Evolutionary conservation across 805 yeast species (phyloP).

Genomic region (Zygoascus flipseniorum): DNA sequence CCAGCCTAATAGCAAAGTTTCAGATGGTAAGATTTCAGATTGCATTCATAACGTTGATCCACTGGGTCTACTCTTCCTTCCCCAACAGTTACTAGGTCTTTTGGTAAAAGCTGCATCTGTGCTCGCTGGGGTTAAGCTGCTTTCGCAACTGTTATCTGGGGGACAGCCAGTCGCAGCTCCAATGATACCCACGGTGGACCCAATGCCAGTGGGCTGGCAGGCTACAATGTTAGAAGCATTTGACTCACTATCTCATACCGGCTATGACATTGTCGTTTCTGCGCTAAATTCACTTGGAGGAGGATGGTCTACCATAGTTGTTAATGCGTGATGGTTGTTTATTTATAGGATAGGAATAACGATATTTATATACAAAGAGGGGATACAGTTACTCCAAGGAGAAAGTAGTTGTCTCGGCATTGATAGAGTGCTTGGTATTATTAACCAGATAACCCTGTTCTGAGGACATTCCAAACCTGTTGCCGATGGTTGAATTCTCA

Average conservation of each 20-base stretch:
- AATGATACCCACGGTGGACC: neutral
- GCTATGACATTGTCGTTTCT: constrained; percentile 1
- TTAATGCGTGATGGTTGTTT: neutral
- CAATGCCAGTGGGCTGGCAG: neutral
- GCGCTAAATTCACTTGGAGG: constrained; percentile 12
- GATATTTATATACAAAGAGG: neutral
- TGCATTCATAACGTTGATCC: constrained; percentile 19
- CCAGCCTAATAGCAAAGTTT: neutral
- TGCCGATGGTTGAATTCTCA: constrained; percentile 14
- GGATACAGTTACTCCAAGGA: neutral
- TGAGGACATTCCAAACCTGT: constrained; percentile 26
- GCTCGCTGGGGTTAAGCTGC: constrained; percentile 10
- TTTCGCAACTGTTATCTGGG: neutral
- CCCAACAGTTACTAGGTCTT: constrained; percentile 4
- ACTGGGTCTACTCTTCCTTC: constrained; percentile 10
- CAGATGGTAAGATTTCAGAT: constrained; percentile 4
- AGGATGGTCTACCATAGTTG: constrained; percentile 11
- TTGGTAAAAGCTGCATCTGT: constrained; percentile 7
- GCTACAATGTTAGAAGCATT: neutral
- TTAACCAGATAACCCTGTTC: constrained; percentile 26
- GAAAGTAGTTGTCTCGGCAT: constrained; percentile 16
- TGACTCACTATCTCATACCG: neutral
- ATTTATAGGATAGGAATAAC: neutral
- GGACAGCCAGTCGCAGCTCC: neutral
- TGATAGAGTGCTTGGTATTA: constrained; percentile 23